A percentile compares a stretch with the other conserved stretches of the same genome.
Conservation (phyloP, 371 early-diverging fungal species). For the Actinomortierella wolfii region DNA sequence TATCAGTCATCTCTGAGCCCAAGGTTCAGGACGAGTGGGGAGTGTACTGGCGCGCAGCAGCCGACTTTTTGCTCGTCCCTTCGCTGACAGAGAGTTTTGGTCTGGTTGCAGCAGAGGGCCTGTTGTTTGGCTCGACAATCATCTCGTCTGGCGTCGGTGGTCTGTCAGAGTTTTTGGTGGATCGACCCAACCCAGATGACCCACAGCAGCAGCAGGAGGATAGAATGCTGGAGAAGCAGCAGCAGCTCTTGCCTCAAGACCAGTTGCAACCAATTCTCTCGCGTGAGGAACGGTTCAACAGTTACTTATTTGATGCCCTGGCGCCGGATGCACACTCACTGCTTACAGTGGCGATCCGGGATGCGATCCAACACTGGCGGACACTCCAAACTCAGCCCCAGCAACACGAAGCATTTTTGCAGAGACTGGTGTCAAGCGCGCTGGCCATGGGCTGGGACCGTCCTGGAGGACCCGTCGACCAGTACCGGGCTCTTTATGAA, state of each 20-base stretch:
- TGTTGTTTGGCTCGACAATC: conserved; percentile 64
- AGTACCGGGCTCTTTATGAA: conserved; percentile 53
- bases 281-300: conserved; percentile 53
- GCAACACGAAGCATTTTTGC: conserved; percentile 56
- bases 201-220: conserved; percentile 8
- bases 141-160: conserved; percentile 65
- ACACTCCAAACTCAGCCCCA: conserved; percentile 26
- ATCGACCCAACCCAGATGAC: conserved; percentile 48
- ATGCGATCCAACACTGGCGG: conserved; percentile 51
- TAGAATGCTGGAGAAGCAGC: conserved; percentile 16
- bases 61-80: conserved; percentile 67
- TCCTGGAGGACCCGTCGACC: conserved; percentile 52
- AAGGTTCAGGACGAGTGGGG: conserved; percentile 56
- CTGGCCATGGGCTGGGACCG: conserved; percentile 63
- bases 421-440: conserved; percentile 58
- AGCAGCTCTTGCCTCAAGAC: conserved; percentile 21
- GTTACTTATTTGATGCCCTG: conserved; percentile 57
- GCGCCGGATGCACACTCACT: conserved; percentile 16
- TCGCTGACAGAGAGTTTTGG: conserved; percentile 67
- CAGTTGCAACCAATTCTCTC: conserved; percentile 20
- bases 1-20: conserved; percentile 51
- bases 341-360: conserved; percentile 52
- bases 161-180: conserved; percentile 59
- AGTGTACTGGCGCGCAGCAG: conserved; percentile 60
- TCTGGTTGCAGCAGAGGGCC: conserved; percentile 65